Evolutionary conservation across 768 basidiomycete genomes (phyloP).

Genomic region (Rhodotorula kratochvilovae): DNA sequence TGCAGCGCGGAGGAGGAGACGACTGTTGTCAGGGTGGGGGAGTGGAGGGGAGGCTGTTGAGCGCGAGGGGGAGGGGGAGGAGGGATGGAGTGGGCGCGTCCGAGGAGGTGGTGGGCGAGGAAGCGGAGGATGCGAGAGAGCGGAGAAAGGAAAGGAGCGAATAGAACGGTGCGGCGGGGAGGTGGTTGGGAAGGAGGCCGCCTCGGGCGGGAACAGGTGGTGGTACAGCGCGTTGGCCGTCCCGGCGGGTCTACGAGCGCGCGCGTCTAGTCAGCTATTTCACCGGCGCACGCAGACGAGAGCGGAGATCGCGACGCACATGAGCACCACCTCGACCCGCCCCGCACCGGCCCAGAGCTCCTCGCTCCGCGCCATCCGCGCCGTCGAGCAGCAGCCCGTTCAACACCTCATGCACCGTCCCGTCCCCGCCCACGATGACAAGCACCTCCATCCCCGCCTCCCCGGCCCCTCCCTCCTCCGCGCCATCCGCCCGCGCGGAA

Average conservation of each 20-base stretch:
- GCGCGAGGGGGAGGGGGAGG: slow-evolving; percentile 51
- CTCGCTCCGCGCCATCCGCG: background rate
- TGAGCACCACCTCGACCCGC: slow-evolving; percentile 18
- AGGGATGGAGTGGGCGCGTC: slow-evolving; percentile 4
- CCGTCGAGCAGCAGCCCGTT: slow-evolving; percentile 54
- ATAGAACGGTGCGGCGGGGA: slow-evolving; percentile 8
- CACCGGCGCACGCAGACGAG: too few relatives aligned
- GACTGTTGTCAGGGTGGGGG: slow-evolving; percentile 60
- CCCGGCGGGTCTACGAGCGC: slow-evolving; percentile 57
- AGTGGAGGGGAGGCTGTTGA: slow-evolving; percentile 48
- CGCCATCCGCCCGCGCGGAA: too few relatives aligned
- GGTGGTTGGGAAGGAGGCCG: background rate
- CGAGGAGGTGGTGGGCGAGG: slow-evolving; percentile 48
- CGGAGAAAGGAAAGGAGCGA: slow-evolving; percentile 23
- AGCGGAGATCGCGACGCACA: too few relatives aligned
- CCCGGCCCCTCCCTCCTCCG: background rate
- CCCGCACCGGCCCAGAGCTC: background rate
- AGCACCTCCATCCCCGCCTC: slow-evolving; percentile 14
- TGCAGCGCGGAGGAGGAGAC: slow-evolving; percentile 82
- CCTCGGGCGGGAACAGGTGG: slow-evolving; percentile 62
- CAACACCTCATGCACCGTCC: slow-evolving; percentile 84
- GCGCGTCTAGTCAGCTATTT: background rate
- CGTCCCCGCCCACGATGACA: slow-evolving; percentile 67
- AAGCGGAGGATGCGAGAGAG: background rate
- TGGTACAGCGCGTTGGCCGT: slow-evolving; percentile 91